Base-by-base conservation (phyloP, 1,284 basidiomycete genomes). In the Peniophora sp. region DNA sequence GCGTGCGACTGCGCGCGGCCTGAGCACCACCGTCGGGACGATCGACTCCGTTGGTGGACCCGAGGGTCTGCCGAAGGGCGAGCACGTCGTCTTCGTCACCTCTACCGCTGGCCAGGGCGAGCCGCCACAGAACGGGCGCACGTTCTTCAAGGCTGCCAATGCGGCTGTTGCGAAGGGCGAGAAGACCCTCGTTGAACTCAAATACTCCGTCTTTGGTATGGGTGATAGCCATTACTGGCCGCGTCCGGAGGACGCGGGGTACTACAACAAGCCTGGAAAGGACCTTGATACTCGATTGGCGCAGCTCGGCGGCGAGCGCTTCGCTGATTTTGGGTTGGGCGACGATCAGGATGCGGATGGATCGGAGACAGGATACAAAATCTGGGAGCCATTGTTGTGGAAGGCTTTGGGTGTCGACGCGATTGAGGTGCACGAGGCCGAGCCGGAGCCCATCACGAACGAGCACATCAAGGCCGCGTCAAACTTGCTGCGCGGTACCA, bases 181-280 rank as follows among this genome's bases (percentile, higher is more conserved):
- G 51, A 70, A 67, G 49, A 71, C 73, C 8, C 72, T 91, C 49
- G 57, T 69, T 39, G 82, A 83, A 54, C 70, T 94, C 56, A 84
- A 81, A 60, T 90, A 82, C 64, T 71, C 86, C 52, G 93, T 99
- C 51, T 97, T 99, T 60, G 95, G 77, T 49, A 89, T 99, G 85
- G 96, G 96, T 57, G 96, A 99, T 70, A 95, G 89, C 64, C 95
- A 97, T 71, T 99, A 99, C 73, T 99, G 96, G 96, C 97, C 97
- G 17, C 83, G 97, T 47, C 79, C 92, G 22, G 95, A 98, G 69
- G 96, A 99, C 64, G 88, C 88, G 24, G 88, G 93, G 62, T 99
- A 94, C 69, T 99, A 97, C 77, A 99, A 99, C 79, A 97, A 95
- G 72, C 86, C 97, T 0, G 83, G 84, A 20, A 97, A 93, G 72